Evolutionary conservation across 768 basidiomycete genomes (phyloP).

Genomic region (Holtermannia corniformis): DNA sequence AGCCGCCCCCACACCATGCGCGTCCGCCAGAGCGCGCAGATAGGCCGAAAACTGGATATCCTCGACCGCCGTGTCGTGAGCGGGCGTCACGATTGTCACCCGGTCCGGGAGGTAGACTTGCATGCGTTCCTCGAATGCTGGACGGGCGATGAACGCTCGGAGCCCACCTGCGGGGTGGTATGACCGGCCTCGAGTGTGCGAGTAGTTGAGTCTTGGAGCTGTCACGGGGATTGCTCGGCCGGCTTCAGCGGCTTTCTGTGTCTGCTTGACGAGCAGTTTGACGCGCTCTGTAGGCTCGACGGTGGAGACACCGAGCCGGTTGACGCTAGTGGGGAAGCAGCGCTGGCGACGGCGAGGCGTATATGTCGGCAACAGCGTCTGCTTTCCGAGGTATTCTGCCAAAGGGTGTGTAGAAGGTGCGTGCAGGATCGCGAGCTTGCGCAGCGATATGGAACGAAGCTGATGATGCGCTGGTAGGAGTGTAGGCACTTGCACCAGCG

Average conservation of each 20-base stretch:
- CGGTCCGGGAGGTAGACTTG: conserved; percentile 24
- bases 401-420: conserved; percentile 31
- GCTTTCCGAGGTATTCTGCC: conserved; percentile 9
- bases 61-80: conserved; percentile 29
- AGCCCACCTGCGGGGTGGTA: conserved; percentile 14
- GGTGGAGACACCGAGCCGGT: conserved; percentile 4
- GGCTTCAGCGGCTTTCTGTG: conserved; percentile 12
- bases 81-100: conserved; percentile 24
- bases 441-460: conserved; percentile 18
- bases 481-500: not conserved
- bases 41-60: conserved; percentile 31
- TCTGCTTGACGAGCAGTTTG: conserved; percentile 9
- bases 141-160: conserved; percentile 27
- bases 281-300: conserved; percentile 12
- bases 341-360: conserved; percentile 13
- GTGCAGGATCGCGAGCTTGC: conserved; percentile 23
- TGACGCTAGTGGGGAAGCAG: conserved; percentile 26
- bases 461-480: conserved; percentile 1
- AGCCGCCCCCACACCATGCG: not conserved
- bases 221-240: conserved; percentile 10
- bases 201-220: not conserved
- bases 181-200: conserved; percentile 1
- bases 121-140: conserved; percentile 30
- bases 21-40: conserved; percentile 18
- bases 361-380: not conserved